Percentiles rank a stretch among this genome's conserved stretches.
phyloP scores from a whole-genome alignment of 2,329 filamentous ascomycete species.

The Alternaria longipes region DNA sequence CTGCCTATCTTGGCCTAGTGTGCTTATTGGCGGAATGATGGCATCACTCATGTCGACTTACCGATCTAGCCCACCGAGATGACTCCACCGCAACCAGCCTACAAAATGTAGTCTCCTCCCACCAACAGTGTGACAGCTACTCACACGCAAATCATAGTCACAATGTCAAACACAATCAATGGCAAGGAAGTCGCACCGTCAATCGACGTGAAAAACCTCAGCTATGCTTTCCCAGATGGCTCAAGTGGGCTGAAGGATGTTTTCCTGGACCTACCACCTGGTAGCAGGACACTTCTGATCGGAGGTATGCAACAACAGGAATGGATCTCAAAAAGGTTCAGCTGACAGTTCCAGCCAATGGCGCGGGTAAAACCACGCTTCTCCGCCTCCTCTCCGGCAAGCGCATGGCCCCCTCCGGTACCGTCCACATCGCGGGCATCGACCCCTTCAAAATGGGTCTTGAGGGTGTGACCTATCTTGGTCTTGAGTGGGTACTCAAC shows the following conservation, averaged over 20 bases:
- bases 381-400: slow-evolving; percentile 94
- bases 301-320: slow-evolving; percentile 66
- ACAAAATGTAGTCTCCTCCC: slow-evolving; percentile 27
- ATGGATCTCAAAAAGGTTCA: not conserved
- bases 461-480: slow-evolving; percentile 95
- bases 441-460: slow-evolving; percentile 92
- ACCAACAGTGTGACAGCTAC: not conserved
- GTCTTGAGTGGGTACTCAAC: slow-evolving; percentile 97
- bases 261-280: slow-evolving; percentile 77
- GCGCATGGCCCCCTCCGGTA: slow-evolving; percentile 80
- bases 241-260: slow-evolving; percentile 80
- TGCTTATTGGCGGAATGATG: slow-evolving; percentile 12
- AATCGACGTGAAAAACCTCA: slow-evolving; percentile 78
- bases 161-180: slow-evolving; percentile 34
- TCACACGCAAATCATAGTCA: not conserved
- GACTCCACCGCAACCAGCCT: slow-evolving; percentile 16
- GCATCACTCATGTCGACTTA: slow-evolving; percentile 19
- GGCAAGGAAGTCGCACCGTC: slow-evolving; percentile 58
- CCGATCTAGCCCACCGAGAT: slow-evolving; percentile 9
- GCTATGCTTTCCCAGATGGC: slow-evolving; percentile 88
- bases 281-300: slow-evolving; percentile 88
- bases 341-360: slow-evolving; percentile 71
- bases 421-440: slow-evolving; percentile 79
- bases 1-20: slow-evolving; percentile 30
- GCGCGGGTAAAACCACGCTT: slow-evolving; percentile 95